These are phyloP conservation scores for Persicaria maculosa DNA, from an alignment of 148 eudicot species.

Conservation along the genomic window DNA sequence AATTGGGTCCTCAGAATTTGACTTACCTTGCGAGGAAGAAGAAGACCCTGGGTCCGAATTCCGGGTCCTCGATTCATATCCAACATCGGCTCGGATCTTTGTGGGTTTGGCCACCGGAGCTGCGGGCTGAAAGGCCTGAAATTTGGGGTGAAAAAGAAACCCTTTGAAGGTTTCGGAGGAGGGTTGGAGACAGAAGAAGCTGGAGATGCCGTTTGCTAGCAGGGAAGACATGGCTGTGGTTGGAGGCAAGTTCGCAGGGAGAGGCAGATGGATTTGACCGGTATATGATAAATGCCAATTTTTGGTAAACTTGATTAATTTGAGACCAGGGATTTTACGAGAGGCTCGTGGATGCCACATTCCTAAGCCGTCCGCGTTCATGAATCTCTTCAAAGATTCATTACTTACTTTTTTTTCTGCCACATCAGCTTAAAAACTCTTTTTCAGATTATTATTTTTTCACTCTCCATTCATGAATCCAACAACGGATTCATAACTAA, in stretches of 20 bases:
- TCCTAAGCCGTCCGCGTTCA: too few species aligned
- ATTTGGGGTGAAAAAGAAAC: conserved; percentile 19
- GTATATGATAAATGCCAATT: too few species aligned
- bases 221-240: conserved; percentile 61
- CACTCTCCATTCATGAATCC: too few species aligned
- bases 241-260: background rate
- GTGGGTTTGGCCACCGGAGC: conserved; percentile 20
- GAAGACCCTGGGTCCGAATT: conserved; percentile 27
- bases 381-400: too few species aligned
- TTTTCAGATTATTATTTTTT: too few species aligned
- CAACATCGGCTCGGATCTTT: conserved; percentile 53
- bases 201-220: conserved; percentile 45
- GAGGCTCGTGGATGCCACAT: too few species aligned
- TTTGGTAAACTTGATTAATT: too few species aligned
- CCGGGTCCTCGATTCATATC: conserved; percentile 36
- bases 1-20: conserved; percentile 49
- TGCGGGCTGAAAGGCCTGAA: conserved; percentile 24
- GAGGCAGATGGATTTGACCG: background rate
- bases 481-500: too few species aligned
- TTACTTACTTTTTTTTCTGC: too few species aligned
- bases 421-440: too few species aligned
- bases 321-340: too few species aligned
- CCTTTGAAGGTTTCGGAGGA: conserved; percentile 28
- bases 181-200: conserved; percentile 42
- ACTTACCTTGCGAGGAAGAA: conserved; percentile 13